A percentile compares a stretch with the other conserved stretches of the same genome.
phyloP scores from a whole-genome alignment of 73 alveolate genomes.

The Breviolum minutum region DNA sequence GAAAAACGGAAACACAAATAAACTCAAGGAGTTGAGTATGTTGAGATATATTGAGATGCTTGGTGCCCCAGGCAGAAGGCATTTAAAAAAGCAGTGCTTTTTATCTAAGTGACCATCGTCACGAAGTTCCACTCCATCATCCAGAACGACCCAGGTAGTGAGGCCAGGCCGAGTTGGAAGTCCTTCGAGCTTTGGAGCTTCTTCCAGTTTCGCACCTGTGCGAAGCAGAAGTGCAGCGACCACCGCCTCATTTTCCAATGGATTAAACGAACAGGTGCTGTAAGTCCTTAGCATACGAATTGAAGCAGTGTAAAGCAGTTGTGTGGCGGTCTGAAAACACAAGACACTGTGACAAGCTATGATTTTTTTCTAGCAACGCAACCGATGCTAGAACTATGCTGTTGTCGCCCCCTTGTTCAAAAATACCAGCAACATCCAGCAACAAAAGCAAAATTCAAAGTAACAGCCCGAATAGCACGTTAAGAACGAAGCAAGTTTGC shows the following conservation, averaged over 20 bases:
- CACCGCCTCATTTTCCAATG: conserved; percentile 99
- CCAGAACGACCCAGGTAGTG: conserved; percentile 31
- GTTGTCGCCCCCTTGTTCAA: background rate
- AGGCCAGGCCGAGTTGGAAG: conserved; percentile 53
- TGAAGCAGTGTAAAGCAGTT: background rate
- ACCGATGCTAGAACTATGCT: too few relatives aligned
- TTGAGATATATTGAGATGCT: too few relatives aligned
- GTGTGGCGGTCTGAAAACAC: too few relatives aligned
- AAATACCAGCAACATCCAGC: background rate
- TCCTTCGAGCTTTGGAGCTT: background rate
- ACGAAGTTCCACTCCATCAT: conserved; percentile 28
- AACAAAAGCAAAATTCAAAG: background rate
- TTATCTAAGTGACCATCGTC: background rate
- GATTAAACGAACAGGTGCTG: conserved; percentile 99
- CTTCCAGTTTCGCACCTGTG: conserved; percentile 53
- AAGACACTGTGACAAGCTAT: too few relatives aligned
- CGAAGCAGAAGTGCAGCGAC: conserved; percentile 71
- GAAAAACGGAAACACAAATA: background rate
- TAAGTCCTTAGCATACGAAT: conserved; percentile 95
- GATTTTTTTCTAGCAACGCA: too few relatives aligned
- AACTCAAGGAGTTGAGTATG: background rate
- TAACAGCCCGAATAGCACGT: background rate
- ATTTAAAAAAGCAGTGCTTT: background rate
- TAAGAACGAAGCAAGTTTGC: background rate
- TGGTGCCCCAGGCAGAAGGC: background rate